Conservation (phyloP, 2,329 filamentous ascomycete genomes). For the Exserohilum turcica region DNA sequence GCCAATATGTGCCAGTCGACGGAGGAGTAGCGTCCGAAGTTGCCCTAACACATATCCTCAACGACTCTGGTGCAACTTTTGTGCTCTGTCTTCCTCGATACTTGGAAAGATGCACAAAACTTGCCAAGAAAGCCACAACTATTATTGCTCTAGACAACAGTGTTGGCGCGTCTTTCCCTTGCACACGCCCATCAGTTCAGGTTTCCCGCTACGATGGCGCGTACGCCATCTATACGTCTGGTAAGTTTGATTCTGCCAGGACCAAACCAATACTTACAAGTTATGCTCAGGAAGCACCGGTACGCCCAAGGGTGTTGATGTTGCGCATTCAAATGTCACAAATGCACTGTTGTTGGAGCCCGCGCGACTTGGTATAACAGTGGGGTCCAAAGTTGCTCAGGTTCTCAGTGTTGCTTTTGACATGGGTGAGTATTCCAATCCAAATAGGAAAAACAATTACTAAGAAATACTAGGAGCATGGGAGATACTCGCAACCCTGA, state of each 20-base stretch:
- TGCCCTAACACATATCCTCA: constrained; percentile 55
- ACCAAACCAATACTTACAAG: not conserved
- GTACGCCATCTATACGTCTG: constrained; percentile 60
- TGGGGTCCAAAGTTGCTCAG: constrained; percentile 60
- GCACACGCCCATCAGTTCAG: constrained; percentile 21
- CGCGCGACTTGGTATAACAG: constrained; percentile 57
- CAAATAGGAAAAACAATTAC: not conserved
- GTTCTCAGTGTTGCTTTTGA: constrained; percentile 65
- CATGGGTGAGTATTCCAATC: constrained; percentile 57
- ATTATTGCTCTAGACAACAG: constrained; percentile 25
- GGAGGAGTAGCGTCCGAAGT: constrained; percentile 50
- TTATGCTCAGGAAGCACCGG: constrained; percentile 56
- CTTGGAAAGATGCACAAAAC: constrained; percentile 27
- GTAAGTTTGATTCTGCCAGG: constrained; percentile 11
- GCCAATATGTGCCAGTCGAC: constrained; percentile 66
- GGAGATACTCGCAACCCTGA: constrained; percentile 63
- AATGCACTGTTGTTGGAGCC: constrained; percentile 60
- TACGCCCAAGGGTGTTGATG: constrained; percentile 63
- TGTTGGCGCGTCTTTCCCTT: constrained; percentile 16
- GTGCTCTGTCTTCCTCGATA: constrained; percentile 55
- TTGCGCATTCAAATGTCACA: constrained; percentile 61
- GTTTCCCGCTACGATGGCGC: constrained; percentile 32
- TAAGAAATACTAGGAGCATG: constrained; percentile 55
- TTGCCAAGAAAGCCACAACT: constrained; percentile 15
- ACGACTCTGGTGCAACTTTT: constrained; percentile 52